phyloP scores from a whole-genome alignment of 768 basidiomycete species.

The Cystobasidiopsis lactophilus region DNA sequence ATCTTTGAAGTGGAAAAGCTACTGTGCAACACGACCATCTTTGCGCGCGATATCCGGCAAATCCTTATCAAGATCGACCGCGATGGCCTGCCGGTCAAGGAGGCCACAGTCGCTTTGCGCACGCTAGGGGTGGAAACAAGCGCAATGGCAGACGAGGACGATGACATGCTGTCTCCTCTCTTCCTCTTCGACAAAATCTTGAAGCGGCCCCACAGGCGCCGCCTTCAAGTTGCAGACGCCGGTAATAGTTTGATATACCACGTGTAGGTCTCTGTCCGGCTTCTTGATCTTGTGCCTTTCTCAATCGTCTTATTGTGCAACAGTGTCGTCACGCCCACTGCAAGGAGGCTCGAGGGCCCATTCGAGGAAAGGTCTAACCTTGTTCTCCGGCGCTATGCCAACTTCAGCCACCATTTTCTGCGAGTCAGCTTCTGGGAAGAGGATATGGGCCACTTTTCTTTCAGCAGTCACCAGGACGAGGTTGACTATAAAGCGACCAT shows the following conservation, averaged over 20 bases:
- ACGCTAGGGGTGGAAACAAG: too few relatives aligned
- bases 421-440: conserved; percentile 72
- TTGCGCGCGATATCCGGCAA: too few relatives aligned
- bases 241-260: not conserved
- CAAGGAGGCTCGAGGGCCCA: conserved; percentile 4
- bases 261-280: not conserved
- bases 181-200: not conserved
- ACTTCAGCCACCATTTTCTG: conserved; percentile 45
- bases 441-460: conserved; percentile 40
- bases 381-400: conserved; percentile 45
- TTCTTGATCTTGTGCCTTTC: not conserved
- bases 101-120: too few relatives aligned
- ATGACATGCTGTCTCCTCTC: not conserved
- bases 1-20: too few relatives aligned
- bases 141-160: too few relatives aligned
- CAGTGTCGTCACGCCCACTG: not conserved
- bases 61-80: too few relatives aligned
- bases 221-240: not conserved
- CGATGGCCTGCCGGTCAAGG: too few relatives aligned
- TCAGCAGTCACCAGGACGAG: conserved; percentile 42
- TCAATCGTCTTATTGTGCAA: not conserved
- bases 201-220: not conserved
- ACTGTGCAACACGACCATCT: too few relatives aligned
- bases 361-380: conserved; percentile 48
- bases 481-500: conserved; percentile 41